These are phyloP conservation scores for Colletotrichum sublineola DNA, from an alignment of 2,329 filamentous ascomycete species.

Conservation along the genomic window DNA sequence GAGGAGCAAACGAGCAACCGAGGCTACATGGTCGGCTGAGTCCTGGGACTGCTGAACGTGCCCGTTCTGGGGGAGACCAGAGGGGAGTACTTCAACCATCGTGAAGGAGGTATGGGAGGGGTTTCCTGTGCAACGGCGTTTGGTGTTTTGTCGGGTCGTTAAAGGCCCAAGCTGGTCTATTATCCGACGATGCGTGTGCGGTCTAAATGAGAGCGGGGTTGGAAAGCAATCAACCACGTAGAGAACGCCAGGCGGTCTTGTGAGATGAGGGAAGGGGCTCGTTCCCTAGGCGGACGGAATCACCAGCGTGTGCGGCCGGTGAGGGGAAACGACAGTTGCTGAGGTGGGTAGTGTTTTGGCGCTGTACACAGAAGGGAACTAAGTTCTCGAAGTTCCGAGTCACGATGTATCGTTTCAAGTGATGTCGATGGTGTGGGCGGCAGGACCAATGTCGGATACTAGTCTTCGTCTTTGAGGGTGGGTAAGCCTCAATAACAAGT, in stretches of 20 bases:
- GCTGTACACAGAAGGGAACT: constrained; percentile 3
- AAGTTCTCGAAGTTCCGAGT: constrained; percentile 6
- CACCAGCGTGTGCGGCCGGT: constrained; percentile 8
- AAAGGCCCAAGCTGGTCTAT: constrained; percentile 24
- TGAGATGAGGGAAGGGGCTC: not conserved
- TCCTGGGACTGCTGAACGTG: constrained; percentile 38
- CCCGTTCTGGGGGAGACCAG: constrained; percentile 42
- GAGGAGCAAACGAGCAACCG: constrained; percentile 41
- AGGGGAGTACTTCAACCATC: constrained; percentile 52
- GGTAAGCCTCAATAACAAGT: constrained; percentile 57
- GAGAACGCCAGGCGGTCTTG: constrained; percentile 16
- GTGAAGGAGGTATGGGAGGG: constrained; percentile 24
- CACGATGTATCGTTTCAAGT: constrained; percentile 26
- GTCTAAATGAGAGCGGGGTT: constrained; percentile 16
- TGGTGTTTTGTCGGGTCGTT: constrained; percentile 3
- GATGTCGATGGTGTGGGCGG: constrained; percentile 29
- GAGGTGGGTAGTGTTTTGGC: constrained; percentile 1
- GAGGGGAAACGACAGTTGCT: constrained; percentile 13
- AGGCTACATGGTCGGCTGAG: constrained; percentile 39
- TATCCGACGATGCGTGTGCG: constrained; percentile 24
- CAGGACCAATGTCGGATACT: constrained; percentile 47
- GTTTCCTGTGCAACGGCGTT: constrained; percentile 11
- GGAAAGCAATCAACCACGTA: constrained; percentile 14
- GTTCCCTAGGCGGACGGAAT: constrained; percentile 11
- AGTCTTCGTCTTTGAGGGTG: constrained; percentile 13